Evolutionary conservation across 371 early-diverging fungal species (phyloP).

Genomic region (Mucor lusitanicus): DNA sequence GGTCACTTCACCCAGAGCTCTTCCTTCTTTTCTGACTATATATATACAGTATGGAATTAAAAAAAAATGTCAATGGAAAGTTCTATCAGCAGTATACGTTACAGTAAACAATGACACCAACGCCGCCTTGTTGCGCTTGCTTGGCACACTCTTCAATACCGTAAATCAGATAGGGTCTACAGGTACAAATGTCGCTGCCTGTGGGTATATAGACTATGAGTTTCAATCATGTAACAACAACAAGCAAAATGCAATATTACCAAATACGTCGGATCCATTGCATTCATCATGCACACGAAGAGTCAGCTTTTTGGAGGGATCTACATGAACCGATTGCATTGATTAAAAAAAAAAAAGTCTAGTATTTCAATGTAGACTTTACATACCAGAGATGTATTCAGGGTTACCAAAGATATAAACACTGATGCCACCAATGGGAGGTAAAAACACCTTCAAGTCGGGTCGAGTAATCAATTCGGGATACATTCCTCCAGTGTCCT

Average conservation of each 20-base stretch:
- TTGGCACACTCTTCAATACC: constrained; percentile 92
- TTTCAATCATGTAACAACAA: neutral
- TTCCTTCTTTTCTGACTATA: constrained; percentile 89
- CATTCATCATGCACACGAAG: constrained; percentile 93
- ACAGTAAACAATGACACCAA: constrained; percentile 94
- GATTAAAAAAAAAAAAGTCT: neutral
- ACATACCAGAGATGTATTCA: constrained; percentile 60
- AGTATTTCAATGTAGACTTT: constrained; percentile 11
- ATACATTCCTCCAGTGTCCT: constrained; percentile 86
- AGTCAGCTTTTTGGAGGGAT: constrained; percentile 83
- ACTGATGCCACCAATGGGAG: constrained; percentile 93
- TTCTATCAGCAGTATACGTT: neutral
- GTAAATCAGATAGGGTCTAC: constrained; percentile 92
- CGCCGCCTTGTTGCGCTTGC: constrained; percentile 92
- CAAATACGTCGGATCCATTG: constrained; percentile 95
- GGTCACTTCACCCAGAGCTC: constrained; percentile 95
- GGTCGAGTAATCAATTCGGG: constrained; percentile 94
- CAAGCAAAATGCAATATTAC: constrained; percentile 31
- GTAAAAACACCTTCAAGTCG: constrained; percentile 92
- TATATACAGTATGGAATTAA: too few relatives aligned
- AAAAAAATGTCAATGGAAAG: neutral
- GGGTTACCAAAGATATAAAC: constrained; percentile 95
- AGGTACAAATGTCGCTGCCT: constrained; percentile 89
- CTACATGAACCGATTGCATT: constrained; percentile 28
- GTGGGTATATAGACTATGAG: neutral